Evolutionary conservation across 73 alveolate genomes (phyloP), one percentile per base, ranked within the genome.

Genomic region (Stentor roeselii): DNA sequence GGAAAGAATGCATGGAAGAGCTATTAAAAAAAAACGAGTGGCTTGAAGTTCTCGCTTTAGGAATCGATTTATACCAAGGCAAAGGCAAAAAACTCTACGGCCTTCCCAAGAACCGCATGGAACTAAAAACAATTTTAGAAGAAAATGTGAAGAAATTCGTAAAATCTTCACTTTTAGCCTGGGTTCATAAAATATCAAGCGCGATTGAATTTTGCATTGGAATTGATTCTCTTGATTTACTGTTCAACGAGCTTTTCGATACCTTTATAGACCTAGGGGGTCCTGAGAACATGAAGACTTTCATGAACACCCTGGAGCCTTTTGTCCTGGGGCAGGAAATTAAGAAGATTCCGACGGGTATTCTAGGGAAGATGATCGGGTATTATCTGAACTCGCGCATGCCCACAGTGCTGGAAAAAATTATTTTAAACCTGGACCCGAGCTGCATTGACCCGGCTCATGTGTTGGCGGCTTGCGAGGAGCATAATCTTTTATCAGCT

Each of bases 171-270:
- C 6, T 14, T 61, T 11, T 61, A 30, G 82, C 37, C 14, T n/a
- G 37, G 42, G 60, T 14, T 14, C 58, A n/a, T 30, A 61, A 30
- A 36, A 61, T 61, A 14, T 30, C 58, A 11, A 11, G 15, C 14
- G 82, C 82, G 15, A 61, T 61, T 61, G 82, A 61, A 30, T 61
- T 61, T 61, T 61, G 82, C 27, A 61, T 61, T 30, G 38, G 82
- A 6, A 61, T 61, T 61, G 37, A 61, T 6, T n/a, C 82, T 61
- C 27, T 30, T 14, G 82, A 61, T 30, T 35, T 61, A 30, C 42
- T 61, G 6, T 61, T 61, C 27, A 35, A 6, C 37, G 82, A 61
- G 27, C 37, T 61, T 61, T 35, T 30, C 14, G 42, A 35, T 35
- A 14, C 14, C 14, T 61, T 61, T 61, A 30, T 61, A 50, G 67